Percentiles rank a stretch among this genome's conserved stretches.
Evolutionary conservation across 1,284 basidiomycete genomes (phyloP).

Genomic region (Paramarasmius palmivorus): DNA sequence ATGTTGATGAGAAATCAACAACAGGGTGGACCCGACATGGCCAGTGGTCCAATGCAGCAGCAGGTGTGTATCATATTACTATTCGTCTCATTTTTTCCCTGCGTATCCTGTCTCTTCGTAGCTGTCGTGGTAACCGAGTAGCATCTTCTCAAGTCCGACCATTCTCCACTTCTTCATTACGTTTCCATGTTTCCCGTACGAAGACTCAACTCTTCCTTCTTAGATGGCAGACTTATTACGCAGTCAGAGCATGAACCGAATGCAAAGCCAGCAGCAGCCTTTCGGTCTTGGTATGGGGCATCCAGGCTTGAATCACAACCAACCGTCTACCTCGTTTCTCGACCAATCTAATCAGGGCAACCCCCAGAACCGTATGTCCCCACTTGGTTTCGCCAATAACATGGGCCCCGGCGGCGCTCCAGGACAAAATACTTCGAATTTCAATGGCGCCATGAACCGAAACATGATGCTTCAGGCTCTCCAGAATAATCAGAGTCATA

Average conservation of each 20-base stretch:
- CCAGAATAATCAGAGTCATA: constrained; percentile 28
- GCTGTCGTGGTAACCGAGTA: background rate
- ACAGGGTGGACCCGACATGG: constrained; percentile 42
- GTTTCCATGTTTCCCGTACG: constrained; percentile 22
- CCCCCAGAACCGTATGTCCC: constrained; percentile 38
- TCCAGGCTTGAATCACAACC: constrained; percentile 20
- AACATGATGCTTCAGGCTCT: constrained; percentile 40
- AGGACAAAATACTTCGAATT: constrained; percentile 29
- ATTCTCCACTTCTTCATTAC: constrained; percentile 7
- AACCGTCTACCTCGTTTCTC: constrained; percentile 36
- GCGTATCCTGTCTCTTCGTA: background rate
- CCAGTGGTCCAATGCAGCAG: constrained; percentile 35
- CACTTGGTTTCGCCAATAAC: constrained; percentile 36
- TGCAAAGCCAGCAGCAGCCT: constrained; percentile 41
- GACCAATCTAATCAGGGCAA: constrained; percentile 40
- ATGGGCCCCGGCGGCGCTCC: constrained; percentile 14
- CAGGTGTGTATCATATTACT: constrained; percentile 31
- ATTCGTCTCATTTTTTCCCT: constrained; percentile 14
- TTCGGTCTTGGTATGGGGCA: constrained; percentile 33
- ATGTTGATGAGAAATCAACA: constrained; percentile 47
- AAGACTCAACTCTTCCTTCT: constrained; percentile 10
- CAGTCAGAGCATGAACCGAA: constrained; percentile 38
- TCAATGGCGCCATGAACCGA: constrained; percentile 32
- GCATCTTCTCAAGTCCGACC: constrained; percentile 10
- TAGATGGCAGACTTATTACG: constrained; percentile 54